A percentile compares a stretch with the other conserved stretches of the same genome.
Conservation (phyloP, 352 stramenopile species). For the Phytophthora pisi region DNA sequence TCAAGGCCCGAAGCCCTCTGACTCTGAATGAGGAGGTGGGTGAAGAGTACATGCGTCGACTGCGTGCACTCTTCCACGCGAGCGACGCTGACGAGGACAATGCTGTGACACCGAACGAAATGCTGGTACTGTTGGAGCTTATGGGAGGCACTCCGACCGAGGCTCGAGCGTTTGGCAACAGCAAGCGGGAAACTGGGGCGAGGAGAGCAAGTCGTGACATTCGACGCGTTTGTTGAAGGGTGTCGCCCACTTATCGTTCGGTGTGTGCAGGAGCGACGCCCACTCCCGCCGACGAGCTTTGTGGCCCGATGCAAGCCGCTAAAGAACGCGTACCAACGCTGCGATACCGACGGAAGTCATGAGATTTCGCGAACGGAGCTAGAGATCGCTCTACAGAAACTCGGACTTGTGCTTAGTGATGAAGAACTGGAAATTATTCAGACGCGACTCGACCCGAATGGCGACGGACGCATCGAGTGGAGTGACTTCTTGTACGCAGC, state of each 20-base stretch:
- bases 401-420: slow-evolving; percentile 42
- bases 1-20: slow-evolving; percentile 11
- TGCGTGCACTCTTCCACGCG: slow-evolving; percentile 38
- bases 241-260: slow-evolving; percentile 20
- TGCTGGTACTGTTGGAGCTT: slow-evolving; percentile 38
- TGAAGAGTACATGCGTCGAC: slow-evolving; percentile 34
- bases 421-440: slow-evolving; percentile 39
- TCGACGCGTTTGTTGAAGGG: slow-evolving; percentile 32
- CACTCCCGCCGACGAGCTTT: slow-evolving; percentile 38
- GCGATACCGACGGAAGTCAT: slow-evolving; percentile 43
- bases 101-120: slow-evolving; percentile 31
- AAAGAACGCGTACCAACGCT: slow-evolving; percentile 52
- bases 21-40: slow-evolving; percentile 27
- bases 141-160: slow-evolving; percentile 28
- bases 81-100: slow-evolving; percentile 48
- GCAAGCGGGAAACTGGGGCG: slow-evolving; percentile 10
- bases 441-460: slow-evolving; percentile 42
- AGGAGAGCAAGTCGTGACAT: slow-evolving; percentile 21
- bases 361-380: slow-evolving; percentile 45
- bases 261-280: slow-evolving; percentile 14
- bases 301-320: slow-evolving; percentile 45
- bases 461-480: slow-evolving; percentile 47
- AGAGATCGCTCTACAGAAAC: slow-evolving; percentile 64
- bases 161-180: slow-evolving; percentile 2
- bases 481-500: slow-evolving; percentile 49